Evolutionary conservation across 805 yeast species (phyloP).

Genomic region (Myxozyma mucilagina): DNA sequence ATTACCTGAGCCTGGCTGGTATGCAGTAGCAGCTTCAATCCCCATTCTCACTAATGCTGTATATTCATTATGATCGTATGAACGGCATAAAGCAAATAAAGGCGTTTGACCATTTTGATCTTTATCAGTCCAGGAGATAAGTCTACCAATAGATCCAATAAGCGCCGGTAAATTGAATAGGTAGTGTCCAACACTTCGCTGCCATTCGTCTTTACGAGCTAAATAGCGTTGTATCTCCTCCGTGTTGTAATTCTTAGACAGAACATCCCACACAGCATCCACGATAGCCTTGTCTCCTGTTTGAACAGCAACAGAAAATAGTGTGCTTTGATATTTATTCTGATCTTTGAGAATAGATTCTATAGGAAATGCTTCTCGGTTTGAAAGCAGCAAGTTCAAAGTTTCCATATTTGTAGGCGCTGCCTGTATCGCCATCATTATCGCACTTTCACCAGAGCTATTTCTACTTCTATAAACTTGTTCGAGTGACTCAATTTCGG

Average conservation of each 20-base stretch:
- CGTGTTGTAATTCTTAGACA: constrained; percentile 47
- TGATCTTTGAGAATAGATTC: constrained; percentile 70
- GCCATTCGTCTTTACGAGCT: constrained; percentile 51
- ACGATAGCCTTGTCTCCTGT: constrained; percentile 52
- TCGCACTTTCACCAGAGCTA: constrained; percentile 63
- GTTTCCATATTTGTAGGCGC: constrained; percentile 44
- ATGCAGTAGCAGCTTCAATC: constrained; percentile 39
- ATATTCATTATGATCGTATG: constrained; percentile 77
- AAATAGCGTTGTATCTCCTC: constrained; percentile 54
- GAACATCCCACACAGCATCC: constrained; percentile 48
- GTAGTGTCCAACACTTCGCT: constrained; percentile 73
- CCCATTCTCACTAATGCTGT: constrained; percentile 49
- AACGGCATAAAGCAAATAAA: constrained; percentile 67
- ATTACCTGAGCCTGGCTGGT: constrained; percentile 26
- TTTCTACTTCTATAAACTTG: constrained; percentile 30
- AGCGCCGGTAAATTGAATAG: constrained; percentile 58
- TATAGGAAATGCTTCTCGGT: constrained; percentile 54
- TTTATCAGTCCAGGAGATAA: constrained; percentile 65
- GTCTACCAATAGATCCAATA: constrained; percentile 55
- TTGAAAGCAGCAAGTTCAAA: constrained; percentile 50
- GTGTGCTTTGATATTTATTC: constrained; percentile 54
- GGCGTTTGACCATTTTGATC: constrained; percentile 78
- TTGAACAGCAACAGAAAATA: constrained; percentile 64
- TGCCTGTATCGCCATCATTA: constrained; percentile 61
- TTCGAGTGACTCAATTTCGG: constrained; percentile 28